A percentile compares a stretch with the other conserved stretches of the same genome.
These are phyloP conservation scores for Trametes gibbosa DNA, from an alignment of 768 basidiomycete species.

Conservation along the genomic window DNA sequence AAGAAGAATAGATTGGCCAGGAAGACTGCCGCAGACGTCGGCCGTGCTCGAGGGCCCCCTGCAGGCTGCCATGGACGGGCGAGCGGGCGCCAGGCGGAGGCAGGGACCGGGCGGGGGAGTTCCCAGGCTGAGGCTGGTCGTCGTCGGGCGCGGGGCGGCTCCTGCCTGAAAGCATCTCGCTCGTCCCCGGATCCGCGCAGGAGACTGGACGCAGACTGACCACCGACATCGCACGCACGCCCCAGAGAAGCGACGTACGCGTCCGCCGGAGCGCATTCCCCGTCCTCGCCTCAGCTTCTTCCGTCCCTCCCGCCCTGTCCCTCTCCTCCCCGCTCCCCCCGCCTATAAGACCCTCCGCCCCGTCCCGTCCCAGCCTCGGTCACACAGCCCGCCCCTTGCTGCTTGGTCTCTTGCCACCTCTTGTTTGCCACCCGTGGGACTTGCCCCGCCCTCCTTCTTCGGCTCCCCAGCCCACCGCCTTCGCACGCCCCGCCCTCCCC, in stretches of 20 bases:
- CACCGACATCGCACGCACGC: not conserved
- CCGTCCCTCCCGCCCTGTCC: slow-evolving; percentile 9
- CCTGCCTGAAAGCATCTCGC: slow-evolving; percentile 3
- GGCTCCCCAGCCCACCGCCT: slow-evolving; percentile 10
- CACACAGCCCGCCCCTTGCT: not conserved
- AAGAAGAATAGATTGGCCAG: slow-evolving; percentile 1
- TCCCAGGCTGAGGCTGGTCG: slow-evolving; percentile 4
- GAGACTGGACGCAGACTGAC: not conserved
- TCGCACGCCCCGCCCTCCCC: slow-evolving; percentile 8
- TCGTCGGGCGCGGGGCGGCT: not conserved
- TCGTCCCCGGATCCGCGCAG: slow-evolving; percentile 12
- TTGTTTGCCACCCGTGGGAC: slow-evolving; percentile 2
- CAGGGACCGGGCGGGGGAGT: not conserved
- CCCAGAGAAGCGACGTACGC: not conserved
- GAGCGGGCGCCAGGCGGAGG: not conserved
- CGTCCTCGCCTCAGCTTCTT: slow-evolving; percentile 1
- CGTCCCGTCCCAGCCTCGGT: not conserved
- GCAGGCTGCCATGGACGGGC: not conserved
- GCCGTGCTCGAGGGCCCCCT: not conserved
- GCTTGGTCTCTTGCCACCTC: not conserved
- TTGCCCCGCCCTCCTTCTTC: slow-evolving; percentile 17
- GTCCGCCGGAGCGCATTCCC: not conserved
- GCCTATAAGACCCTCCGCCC: not conserved
- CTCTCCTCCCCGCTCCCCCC: not conserved
- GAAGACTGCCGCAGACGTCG: not conserved